Conservation (phyloP, 352 stramenopile species). For the Blastocystis sp. region DNA sequence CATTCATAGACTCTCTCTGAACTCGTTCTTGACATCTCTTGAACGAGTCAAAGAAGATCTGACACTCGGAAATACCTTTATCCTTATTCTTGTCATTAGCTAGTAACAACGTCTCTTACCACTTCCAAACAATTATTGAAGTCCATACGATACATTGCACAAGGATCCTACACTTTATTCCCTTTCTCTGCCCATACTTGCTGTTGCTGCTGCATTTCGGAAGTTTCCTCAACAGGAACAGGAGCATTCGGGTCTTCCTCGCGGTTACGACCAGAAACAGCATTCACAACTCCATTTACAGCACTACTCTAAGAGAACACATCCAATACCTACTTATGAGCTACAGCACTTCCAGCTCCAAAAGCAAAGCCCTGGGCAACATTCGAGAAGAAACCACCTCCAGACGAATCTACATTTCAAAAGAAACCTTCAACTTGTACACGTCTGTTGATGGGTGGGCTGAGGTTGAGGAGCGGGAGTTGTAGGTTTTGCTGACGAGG, state of each 20-base stretch:
- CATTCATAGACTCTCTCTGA: neutral
- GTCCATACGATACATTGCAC: neutral
- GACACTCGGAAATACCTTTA: conserved; percentile 28
- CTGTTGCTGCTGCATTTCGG: neutral
- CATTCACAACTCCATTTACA: conserved; percentile 4
- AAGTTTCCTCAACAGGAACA: neutral
- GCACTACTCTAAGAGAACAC: neutral
- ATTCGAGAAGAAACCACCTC: conserved; percentile 27
- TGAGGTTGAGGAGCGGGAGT: conserved; percentile 13
- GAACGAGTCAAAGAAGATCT: conserved; percentile 47
- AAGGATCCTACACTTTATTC: neutral
- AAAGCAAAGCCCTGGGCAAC: conserved; percentile 53
- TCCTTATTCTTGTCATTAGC: neutral
- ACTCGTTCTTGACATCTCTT: conserved; percentile 21
- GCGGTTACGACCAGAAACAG: neutral
- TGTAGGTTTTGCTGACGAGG: neutral
- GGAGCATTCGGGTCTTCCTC: neutral
- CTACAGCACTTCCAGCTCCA: conserved; percentile 47
- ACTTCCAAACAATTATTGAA: conserved; percentile 32
- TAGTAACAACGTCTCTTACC: neutral
- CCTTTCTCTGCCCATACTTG: neutral
- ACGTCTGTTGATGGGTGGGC: neutral
- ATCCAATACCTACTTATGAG: neutral
- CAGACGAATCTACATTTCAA: neutral
- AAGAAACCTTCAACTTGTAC: neutral